These are phyloP conservation scores for Penicillium waksmanii DNA, from an alignment of 495 filamentous ascomycete species.

Conservation along the genomic window DNA sequence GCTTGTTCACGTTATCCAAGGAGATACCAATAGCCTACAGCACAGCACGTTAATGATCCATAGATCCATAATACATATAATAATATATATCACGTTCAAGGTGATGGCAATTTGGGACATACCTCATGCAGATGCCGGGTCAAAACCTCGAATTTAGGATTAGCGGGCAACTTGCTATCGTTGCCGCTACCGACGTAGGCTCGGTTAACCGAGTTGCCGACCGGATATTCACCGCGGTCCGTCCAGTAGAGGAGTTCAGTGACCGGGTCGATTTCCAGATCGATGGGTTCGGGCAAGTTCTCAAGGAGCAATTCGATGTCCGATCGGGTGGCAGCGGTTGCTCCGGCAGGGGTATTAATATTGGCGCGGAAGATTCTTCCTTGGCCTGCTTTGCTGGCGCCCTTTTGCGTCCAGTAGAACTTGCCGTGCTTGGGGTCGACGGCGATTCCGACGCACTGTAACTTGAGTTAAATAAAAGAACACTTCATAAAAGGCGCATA, in stretches of 20 bases:
- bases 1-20: constrained; percentile 35
- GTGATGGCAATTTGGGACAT: no score
- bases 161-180: no score
- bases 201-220: constrained; percentile 31
- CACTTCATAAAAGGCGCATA: no score
- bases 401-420: constrained; percentile 63
- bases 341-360: constrained; percentile 36
- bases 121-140: constrained; percentile 46
- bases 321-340: constrained; percentile 29
- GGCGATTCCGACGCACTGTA: constrained; percentile 58
- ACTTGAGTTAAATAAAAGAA: no score
- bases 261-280: constrained; percentile 51
- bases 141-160: no score
- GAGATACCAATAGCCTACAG: constrained; percentile 48
- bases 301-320: constrained; percentile 50
- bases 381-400: constrained; percentile 44
- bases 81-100: no score
- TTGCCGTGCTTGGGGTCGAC: constrained; percentile 35
- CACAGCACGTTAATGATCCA: no score
- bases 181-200: constrained; percentile 28
- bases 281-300: constrained; percentile 56
- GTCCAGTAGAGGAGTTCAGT: constrained; percentile 54
- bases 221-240: constrained; percentile 53
- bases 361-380: constrained; percentile 53
- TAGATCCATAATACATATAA: no score